A percentile compares a stretch with the other conserved stretches of the same genome.
phyloP scores from a whole-genome alignment of 225 moss, liverwort and hornwort species.

The Antitrichia curtipendula region DNA sequence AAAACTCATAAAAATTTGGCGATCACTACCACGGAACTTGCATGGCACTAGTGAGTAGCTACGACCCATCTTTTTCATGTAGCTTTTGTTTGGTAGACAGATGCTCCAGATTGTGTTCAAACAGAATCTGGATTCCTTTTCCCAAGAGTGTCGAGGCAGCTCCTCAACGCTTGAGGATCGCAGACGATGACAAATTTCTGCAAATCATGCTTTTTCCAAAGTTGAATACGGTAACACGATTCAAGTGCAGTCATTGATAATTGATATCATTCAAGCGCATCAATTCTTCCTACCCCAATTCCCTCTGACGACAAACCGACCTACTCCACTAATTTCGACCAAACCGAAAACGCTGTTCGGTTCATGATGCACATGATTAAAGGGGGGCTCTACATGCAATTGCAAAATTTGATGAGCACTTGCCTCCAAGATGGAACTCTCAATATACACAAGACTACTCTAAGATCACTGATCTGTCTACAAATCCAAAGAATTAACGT shows the following conservation, averaged over 20 bases:
- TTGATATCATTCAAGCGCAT: not conserved
- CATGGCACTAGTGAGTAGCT: not conserved
- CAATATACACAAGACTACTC: not conserved
- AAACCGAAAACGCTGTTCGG: not conserved
- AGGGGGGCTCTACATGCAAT: not conserved
- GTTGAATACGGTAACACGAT: not conserved
- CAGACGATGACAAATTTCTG: not conserved
- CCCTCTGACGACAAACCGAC: not conserved
- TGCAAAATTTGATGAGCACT: constrained; percentile 6
- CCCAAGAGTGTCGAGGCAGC: not conserved
- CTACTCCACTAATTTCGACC: not conserved
- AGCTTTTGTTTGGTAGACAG: not conserved
- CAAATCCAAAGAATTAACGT: constrained; percentile 1
- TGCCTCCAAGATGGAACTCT: not conserved
- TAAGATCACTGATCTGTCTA: not conserved
- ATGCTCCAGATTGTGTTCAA: not conserved
- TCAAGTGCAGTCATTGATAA: not conserved
- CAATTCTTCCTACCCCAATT: not conserved
- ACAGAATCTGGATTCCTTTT: not conserved
- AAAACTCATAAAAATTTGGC: not conserved
- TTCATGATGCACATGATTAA: not conserved
- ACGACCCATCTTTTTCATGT: not conserved
- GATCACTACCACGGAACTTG: not conserved
- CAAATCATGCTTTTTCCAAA: not conserved
- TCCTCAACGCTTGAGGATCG: not conserved